Evolutionary conservation across 2,329 filamentous ascomycete genomes (phyloP), one percentile per base, ranked within the genome.

Genomic region (Blumeriella jaapii): DNA sequence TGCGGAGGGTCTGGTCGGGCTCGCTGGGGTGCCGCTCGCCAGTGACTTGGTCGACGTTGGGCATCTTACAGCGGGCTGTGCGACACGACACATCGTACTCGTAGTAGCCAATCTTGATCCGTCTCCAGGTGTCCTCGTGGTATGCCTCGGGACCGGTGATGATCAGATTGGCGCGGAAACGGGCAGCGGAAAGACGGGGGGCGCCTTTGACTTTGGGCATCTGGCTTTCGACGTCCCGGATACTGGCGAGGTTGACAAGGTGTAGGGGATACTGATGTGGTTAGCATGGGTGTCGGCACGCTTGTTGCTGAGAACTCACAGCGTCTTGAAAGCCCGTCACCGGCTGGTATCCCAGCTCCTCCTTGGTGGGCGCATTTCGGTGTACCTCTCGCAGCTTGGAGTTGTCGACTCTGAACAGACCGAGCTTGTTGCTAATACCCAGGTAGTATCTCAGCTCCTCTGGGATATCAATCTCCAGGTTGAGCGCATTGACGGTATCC

Each of bases 141-240:
- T 80, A 84, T 4, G 75, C 63, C 1, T 68, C 61, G 0, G 68
- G 64, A 3, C 78, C 78, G 4, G 74, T 71, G 31, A 82, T 59
- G 46, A 83, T 75, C 20, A 87, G 73, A 49, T 87, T 86, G 23
- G 80, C 70, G 15, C 81, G 69, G 57, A 83, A 86, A 9, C 78
- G 68, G 11, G 69, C 59, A 6, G 71, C 69, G 37, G 78, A 72
- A 0, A 85, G 62, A 17, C 65, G 59, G 17, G 64, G 61, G 12
- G 69, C 52, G 5, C 51, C 50, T 15, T 64, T 58, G 31, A 66
- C 65, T 45, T 65, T 67, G 1, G 67, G 63, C 6, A 82, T 64
- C 29, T 69, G 61, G 2, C 61, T 57, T 40, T 75, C 71, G 16
- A 82, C 64, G 31, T 74, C 67, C 31, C 69, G 68, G 14, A 84